Conservation (phyloP, 2,329 filamentous ascomycete genomes). For the Neurospora sp. region DNA sequence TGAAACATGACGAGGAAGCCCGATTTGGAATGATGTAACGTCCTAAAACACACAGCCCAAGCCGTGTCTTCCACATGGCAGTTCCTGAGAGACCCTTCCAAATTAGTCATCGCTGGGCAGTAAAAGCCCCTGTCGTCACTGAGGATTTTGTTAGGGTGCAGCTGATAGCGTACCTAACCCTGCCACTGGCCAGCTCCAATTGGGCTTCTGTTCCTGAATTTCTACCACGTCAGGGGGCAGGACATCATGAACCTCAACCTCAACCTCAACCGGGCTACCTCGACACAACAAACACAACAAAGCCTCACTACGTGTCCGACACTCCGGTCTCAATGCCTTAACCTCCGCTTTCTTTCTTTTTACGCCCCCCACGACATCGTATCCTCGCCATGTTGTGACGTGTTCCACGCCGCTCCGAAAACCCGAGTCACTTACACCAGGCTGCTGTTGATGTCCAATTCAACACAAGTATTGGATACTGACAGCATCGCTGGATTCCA, state of each 20-base stretch:
- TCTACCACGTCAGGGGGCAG: background rate
- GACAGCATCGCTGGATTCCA: background rate
- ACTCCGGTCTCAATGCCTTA: background rate
- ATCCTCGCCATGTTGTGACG: background rate
- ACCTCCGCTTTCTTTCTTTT: background rate
- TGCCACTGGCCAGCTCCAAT: background rate
- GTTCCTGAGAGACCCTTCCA: background rate
- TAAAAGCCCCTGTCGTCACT: background rate
- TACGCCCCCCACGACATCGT: background rate
- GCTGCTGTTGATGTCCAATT: background rate
- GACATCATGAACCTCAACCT: background rate
- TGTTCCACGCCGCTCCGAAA: background rate
- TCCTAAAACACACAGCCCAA: background rate
- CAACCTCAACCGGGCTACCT: background rate
- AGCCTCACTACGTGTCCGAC: background rate
- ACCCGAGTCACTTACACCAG: background rate
- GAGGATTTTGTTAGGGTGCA: background rate
- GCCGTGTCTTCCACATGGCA: conserved; percentile 7
- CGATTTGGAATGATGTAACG: background rate
- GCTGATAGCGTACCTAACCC: background rate
- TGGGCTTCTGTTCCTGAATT: background rate
- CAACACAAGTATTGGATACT: background rate
- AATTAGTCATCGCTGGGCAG: conserved; percentile 1
- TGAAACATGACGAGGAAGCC: background rate
- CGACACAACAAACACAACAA: background rate